Evolutionary conservation across 345 rosid genomes (phyloP).

Genomic region (Nephelium lappaceum): DNA sequence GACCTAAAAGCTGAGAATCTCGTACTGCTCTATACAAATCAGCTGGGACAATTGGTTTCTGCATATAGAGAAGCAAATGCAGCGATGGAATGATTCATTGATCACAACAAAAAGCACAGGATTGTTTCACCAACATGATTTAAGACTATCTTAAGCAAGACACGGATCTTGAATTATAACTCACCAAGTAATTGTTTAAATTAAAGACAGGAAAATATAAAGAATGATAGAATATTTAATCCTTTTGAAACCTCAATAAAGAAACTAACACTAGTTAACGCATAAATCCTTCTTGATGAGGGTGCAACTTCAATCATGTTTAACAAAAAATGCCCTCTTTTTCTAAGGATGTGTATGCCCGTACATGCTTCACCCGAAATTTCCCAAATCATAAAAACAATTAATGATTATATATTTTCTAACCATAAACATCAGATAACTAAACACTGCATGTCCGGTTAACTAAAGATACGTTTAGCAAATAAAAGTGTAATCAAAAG

Average conservation of each 20-base stretch:
- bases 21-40: constrained; percentile 83
- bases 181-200: constrained; percentile 5
- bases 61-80: constrained; percentile 18
- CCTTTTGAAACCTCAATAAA: neutral
- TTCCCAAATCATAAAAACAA: neutral
- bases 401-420: no score
- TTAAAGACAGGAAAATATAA: no score
- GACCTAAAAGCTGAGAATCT: constrained; percentile 87
- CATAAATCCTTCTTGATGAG: no score
- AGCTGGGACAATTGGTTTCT: constrained; percentile 88
- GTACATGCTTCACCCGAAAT: neutral
- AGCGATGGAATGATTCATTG: constrained; percentile 12
- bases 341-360: neutral
- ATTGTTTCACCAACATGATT: constrained; percentile 17
- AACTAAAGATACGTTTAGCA: neutral
- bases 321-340: neutral
- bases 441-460: neutral
- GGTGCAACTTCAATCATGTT: neutral
- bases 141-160: neutral
- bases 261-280: neutral
- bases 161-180: constrained; percentile 3
- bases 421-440: neutral
- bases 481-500: neutral
- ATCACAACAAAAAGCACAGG: constrained; percentile 1
- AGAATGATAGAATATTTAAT: no score